Conservation (phyloP, 805 yeast species). For the Saccharomycopsis microspora region DNA sequence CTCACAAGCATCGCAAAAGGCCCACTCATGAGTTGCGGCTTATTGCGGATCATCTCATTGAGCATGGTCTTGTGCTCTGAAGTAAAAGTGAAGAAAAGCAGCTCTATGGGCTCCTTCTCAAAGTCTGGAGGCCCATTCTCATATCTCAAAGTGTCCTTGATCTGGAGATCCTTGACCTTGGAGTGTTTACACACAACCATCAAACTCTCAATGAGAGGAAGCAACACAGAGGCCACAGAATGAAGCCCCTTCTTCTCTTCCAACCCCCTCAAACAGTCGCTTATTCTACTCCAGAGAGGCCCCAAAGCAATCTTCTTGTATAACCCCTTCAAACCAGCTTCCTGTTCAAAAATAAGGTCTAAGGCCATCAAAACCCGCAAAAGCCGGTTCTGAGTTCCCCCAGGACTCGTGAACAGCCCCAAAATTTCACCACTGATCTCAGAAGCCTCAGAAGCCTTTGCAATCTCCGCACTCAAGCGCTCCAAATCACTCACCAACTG, state of each 20-base stretch:
- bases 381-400: slow-evolving; percentile 84
- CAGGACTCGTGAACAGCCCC: slow-evolving; percentile 60
- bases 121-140: slow-evolving; percentile 58
- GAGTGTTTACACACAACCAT: slow-evolving; percentile 96
- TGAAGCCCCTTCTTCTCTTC: slow-evolving; percentile 47
- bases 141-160: slow-evolving; percentile 44
- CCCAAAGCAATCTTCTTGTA: slow-evolving; percentile 65
- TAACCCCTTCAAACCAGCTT: slow-evolving; percentile 38
- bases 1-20: slow-evolving; percentile 83
- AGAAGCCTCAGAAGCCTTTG: slow-evolving; percentile 25
- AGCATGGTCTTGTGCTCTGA: slow-evolving; percentile 79
- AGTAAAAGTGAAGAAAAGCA: slow-evolving; percentile 74
- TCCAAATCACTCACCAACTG: slow-evolving; percentile 44
- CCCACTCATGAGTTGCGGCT: slow-evolving; percentile 91
- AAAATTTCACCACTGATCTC: slow-evolving; percentile 45
- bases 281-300: slow-evolving; percentile 73
- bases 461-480: slow-evolving; percentile 34
- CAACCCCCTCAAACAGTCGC: slow-evolving; percentile 54
- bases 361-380: slow-evolving; percentile 77
- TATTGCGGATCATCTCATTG: slow-evolving; percentile 83
- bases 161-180: slow-evolving; percentile 44
- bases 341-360: slow-evolving; percentile 59
- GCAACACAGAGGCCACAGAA: slow-evolving; percentile 64
- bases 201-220: slow-evolving; percentile 82
- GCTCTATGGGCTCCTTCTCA: slow-evolving; percentile 63